phyloP scores from a whole-genome alignment of 768 basidiomycete genomes.

The Hypholoma sublateritium region DNA sequence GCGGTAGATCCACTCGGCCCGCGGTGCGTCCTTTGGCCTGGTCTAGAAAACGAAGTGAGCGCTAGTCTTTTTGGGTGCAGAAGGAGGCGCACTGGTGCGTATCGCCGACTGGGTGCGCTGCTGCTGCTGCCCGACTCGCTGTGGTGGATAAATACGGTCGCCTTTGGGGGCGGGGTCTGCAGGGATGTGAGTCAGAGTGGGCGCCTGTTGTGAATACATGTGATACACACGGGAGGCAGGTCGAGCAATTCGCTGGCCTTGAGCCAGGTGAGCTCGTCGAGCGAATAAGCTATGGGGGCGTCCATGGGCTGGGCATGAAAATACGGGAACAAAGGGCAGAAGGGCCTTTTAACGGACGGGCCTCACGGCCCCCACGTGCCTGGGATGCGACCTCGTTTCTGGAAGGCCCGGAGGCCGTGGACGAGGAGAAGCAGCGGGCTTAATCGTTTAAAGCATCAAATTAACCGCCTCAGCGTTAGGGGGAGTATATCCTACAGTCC shows the following conservation, averaged over 20 bases:
- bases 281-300: conserved; percentile 32
- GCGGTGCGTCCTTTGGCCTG: conserved; percentile 11
- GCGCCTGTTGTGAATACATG: no score
- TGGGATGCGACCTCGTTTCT: conserved; percentile 31
- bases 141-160: no score
- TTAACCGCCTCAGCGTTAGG: conserved; percentile 18
- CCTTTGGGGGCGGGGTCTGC: conserved; percentile 16
- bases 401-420: conserved; percentile 28
- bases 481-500: conserved; percentile 22
- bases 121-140: no score
- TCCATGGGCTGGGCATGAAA: conserved; percentile 25
- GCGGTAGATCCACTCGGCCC: conserved; percentile 48
- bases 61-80: background rate
- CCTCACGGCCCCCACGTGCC: conserved; percentile 49
- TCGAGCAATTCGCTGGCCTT: conserved; percentile 34
- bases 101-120: background rate
- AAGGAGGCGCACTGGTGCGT: conserved; percentile 3
- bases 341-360: conserved; percentile 18
- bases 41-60: conserved; percentile 9
- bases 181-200: no score
- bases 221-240: conserved; percentile 13
- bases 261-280: conserved; percentile 52
- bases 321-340: conserved; percentile 11
- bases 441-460: conserved; percentile 26
- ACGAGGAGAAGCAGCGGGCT: conserved; percentile 18